Percentiles rank a stretch among this genome's conserved stretches.
Conservation (phyloP, 352 stramenopile genomes). For the Phytophthora europaea region DNA sequence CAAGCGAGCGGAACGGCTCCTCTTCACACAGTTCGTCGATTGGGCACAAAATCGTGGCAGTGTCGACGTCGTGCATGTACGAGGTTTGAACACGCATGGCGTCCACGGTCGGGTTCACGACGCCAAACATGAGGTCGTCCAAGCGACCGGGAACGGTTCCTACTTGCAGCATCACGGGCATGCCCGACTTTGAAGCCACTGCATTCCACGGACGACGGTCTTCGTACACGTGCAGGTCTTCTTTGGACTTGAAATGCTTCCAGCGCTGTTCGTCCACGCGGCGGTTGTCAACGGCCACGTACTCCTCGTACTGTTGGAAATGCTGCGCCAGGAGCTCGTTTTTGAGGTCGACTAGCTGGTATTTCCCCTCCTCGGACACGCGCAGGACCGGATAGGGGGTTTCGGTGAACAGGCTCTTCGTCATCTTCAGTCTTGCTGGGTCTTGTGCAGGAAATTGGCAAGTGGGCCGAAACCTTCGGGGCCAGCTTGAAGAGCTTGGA, state of each 20-base stretch:
- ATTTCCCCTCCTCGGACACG: slow-evolving; percentile 29
- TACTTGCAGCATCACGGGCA: slow-evolving; percentile 35
- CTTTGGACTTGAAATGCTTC: slow-evolving; percentile 55
- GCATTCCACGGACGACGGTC: slow-evolving; percentile 20
- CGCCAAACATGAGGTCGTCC: slow-evolving; percentile 52
- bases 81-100: slow-evolving; percentile 43
- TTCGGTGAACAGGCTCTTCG: slow-evolving; percentile 27
- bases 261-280: slow-evolving; percentile 48
- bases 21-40: slow-evolving; percentile 30
- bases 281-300: slow-evolving; percentile 33
- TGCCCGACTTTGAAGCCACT: neutral
- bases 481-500: neutral
- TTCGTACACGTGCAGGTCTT: slow-evolving; percentile 56
- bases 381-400: slow-evolving; percentile 42
- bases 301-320: slow-evolving; percentile 55
- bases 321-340: slow-evolving; percentile 39
- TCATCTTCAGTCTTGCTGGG: slow-evolving; percentile 22
- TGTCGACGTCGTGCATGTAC: slow-evolving; percentile 41
- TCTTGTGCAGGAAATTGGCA: neutral
- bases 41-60: slow-evolving; percentile 34
- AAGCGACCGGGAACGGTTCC: slow-evolving; percentile 31
- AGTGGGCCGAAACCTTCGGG: neutral
- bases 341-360: slow-evolving; percentile 42
- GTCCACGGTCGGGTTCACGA: slow-evolving; percentile 38
- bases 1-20: slow-evolving; percentile 35